Percentiles rank a stretch among this genome's conserved stretches.
phyloP scores from a whole-genome alignment of 2,329 filamentous ascomycete genomes.

The Sclerotinia minor region DNA sequence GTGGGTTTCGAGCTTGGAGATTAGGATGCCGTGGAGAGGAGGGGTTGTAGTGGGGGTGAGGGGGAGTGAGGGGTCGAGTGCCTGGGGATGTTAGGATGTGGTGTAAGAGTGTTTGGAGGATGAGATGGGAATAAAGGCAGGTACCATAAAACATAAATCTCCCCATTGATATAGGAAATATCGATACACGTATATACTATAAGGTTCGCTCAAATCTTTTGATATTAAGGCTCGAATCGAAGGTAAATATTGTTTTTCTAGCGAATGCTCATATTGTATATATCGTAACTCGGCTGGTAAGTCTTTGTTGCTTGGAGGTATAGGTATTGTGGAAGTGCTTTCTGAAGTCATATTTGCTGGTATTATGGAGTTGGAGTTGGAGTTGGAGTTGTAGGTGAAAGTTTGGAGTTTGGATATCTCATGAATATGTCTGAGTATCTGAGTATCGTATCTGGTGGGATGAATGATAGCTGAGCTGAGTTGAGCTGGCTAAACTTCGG shows the following conservation, averaged over 20 bases:
- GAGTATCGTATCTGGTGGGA: not conserved
- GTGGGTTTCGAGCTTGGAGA: slow-evolving; percentile 92
- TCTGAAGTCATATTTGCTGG: slow-evolving; percentile 27
- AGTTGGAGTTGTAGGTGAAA: not conserved
- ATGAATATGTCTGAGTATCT: not conserved
- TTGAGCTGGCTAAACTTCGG: slow-evolving; percentile 4
- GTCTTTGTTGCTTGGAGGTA: slow-evolving; percentile 11
- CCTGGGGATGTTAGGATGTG: slow-evolving; percentile 45
- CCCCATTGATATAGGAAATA: slow-evolving; percentile 99
- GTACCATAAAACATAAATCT: slow-evolving; percentile 92
- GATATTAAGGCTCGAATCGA: slow-evolving; percentile 91
- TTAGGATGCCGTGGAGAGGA: slow-evolving; percentile 81
- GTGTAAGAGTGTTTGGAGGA: not conserved
- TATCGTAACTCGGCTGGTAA: slow-evolving; percentile 55
- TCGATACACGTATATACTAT: slow-evolving; percentile 98
- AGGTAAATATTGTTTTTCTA: slow-evolving; percentile 69
- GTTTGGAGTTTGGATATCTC: not conserved
- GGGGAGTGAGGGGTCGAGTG: slow-evolving; percentile 51
- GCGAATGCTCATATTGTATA: slow-evolving; percentile 60
- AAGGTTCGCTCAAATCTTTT: slow-evolving; percentile 94
- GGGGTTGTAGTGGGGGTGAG: slow-evolving; percentile 45
- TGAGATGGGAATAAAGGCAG: not conserved
- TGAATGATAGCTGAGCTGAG: not conserved
- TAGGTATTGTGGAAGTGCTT: not conserved
- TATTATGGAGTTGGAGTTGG: not conserved